Base-by-base conservation (phyloP, 1,284 basidiomycete genomes). In the Ceratobasidium sp. region DNA sequence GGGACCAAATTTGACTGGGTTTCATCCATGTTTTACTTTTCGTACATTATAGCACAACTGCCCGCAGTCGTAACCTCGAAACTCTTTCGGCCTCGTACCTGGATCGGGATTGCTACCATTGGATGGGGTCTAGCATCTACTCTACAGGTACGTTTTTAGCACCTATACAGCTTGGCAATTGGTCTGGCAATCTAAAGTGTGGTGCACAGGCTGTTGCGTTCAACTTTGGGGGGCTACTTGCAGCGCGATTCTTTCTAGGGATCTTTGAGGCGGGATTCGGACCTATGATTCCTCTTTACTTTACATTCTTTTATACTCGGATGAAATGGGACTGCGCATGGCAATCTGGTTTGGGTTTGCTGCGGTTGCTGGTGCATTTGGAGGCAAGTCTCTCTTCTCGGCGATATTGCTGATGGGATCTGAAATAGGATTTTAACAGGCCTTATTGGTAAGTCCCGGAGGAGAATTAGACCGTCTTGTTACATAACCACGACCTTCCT, bases 321-420 rank as follows among this genome's bases (percentile, higher is more conserved):
- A 81, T 4, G 90, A 92, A 76, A 83, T 89, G 73, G 90, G 90
- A 15, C 77, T 88, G 56, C 83, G 90, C 76, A 82, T 92, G 79
- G 90, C 88, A 2, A 85, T 87, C 75, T 92, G 88, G 88, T 90
- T 91, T 74, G 89, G 88, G 8, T 91, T 91, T 74, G 90, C 90
- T 20, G 88, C 90, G 1, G 87, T 91, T 8, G 88, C 90, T 43
- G 90, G 90, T 27, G 90, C 90, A 13, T 91, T 92, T 69, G 87
- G 90, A 20, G 90, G 90, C 22, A 79, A 5, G 52, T 34, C n/a
- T 15, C 22, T 17, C 15, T 22, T 45, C 4, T 45, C 6, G 4
- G 4, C 5, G 17, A 45, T 22, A n/a, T n/a, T n/a, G n/a, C n/a
- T 91, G 20, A 83, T 91, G 43, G 89, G 90, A 0, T 91, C 88